Evolutionary conservation across 495 filamentous ascomycete species (phyloP).

Genomic region (Geoglossum glabrum): DNA sequence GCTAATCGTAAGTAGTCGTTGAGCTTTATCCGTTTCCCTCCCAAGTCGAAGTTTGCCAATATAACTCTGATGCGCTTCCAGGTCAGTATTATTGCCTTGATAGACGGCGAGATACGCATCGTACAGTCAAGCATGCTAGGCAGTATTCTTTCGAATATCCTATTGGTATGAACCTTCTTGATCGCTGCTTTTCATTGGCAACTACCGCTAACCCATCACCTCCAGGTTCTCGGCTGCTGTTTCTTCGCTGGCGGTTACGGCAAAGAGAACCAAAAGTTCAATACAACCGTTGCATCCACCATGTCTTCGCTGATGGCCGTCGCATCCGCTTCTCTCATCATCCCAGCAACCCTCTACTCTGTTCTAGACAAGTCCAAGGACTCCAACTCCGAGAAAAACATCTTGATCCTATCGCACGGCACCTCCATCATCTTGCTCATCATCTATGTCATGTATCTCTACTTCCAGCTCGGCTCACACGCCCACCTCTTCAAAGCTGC

Average conservation of each 20-base stretch:
- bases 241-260: conserved; percentile 74
- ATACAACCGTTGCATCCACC: conserved; percentile 73
- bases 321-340: conserved; percentile 75
- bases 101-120: conserved; percentile 71
- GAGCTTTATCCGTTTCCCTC: neutral
- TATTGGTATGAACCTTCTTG: conserved; percentile 32
- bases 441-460: conserved; percentile 77
- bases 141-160: conserved; percentile 85
- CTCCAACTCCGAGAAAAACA: conserved; percentile 28
- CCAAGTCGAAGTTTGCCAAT: neutral
- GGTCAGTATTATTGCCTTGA: conserved; percentile 87
- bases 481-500: conserved; percentile 58
- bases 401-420: conserved; percentile 71
- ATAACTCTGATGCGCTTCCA: conserved; percentile 15
- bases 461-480: conserved; percentile 78
- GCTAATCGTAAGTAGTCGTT: conserved; percentile 51
- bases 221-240: conserved; percentile 68
- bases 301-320: conserved; percentile 94
- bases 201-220: neutral
- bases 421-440: conserved; percentile 76
- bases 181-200: neutral
- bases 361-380: conserved; percentile 22
- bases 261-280: conserved; percentile 57
- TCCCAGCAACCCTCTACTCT: conserved; percentile 65
- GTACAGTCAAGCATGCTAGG: conserved; percentile 97